A percentile compares a stretch with the other conserved stretches of the same genome.
Evolutionary conservation across 2,329 filamentous ascomycete species (phyloP).

Genomic region (Talaromyces marneffei): DNA sequence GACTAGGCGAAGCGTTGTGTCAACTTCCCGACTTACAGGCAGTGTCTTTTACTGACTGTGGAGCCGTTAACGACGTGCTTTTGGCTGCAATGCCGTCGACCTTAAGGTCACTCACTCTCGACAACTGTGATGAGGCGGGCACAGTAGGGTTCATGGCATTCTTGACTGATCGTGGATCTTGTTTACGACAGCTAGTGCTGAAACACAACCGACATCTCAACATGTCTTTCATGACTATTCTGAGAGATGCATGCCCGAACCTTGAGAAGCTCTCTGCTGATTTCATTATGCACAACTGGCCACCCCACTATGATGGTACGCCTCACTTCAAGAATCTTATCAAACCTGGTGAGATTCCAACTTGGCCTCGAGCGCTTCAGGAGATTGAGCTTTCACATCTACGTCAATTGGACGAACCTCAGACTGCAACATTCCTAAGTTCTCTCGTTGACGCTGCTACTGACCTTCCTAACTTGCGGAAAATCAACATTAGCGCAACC

Average conservation of each 20-base stretch:
- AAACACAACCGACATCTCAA: conserved; percentile 75
- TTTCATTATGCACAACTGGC: conserved; percentile 68
- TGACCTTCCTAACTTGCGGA: conserved; percentile 60
- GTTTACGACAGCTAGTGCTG: conserved; percentile 63
- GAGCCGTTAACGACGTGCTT: conserved; percentile 61
- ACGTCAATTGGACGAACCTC: conserved; percentile 63
- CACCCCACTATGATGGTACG: conserved; percentile 62
- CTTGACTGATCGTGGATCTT: conserved; percentile 59
- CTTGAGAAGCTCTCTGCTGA: conserved; percentile 70
- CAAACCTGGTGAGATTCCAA: conserved; percentile 54
- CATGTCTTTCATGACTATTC: conserved; percentile 63
- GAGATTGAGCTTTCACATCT: conserved; percentile 70
- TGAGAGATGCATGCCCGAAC: conserved; percentile 63
- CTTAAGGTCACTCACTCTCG: conserved; percentile 64
- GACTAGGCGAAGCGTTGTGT: conserved; percentile 45
- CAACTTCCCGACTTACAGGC: conserved; percentile 60
- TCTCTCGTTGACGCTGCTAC: conserved; percentile 69
- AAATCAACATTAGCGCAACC: conserved; percentile 68
- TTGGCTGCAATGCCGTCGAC: conserved; percentile 62
- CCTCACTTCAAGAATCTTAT: conserved; percentile 69
- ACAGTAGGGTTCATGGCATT: conserved; percentile 62
- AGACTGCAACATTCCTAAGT: conserved; percentile 70
- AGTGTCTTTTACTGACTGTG: conserved; percentile 69
- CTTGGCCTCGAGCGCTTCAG: conserved; percentile 69
- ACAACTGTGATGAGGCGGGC: conserved; percentile 71